Evolutionary conservation across 495 filamentous ascomycete species (phyloP).

Genomic region (Hypomontagnella monticulosa): DNA sequence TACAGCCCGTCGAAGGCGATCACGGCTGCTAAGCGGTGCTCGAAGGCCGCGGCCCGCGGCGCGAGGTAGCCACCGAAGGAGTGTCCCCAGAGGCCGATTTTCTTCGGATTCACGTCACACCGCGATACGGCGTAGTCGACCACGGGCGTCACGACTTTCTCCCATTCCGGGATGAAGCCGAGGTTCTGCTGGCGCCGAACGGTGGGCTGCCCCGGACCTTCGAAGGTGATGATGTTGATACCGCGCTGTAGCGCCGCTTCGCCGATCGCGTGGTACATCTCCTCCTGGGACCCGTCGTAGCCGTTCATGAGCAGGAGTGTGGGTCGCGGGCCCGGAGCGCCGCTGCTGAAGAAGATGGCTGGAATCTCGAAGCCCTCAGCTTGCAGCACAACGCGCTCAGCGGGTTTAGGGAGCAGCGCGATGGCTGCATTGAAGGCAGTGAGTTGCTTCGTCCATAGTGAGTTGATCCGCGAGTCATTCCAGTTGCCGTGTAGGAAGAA

Average conservation of each 20-base stretch:
- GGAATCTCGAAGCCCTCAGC: conserved; percentile 47
- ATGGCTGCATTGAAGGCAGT: conserved; percentile 69
- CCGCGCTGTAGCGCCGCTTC: conserved; percentile 52
- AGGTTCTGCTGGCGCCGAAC: conserved; percentile 55
- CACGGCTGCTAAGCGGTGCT: conserved; percentile 54
- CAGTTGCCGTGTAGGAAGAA: conserved; percentile 57
- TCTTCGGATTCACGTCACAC: conserved; percentile 40
- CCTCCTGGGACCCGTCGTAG: conserved; percentile 59
- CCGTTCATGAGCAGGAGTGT: conserved; percentile 53
- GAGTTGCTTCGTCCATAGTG: conserved; percentile 75
- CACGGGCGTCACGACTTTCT: conserved; percentile 55
- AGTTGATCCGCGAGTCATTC: conserved; percentile 55
- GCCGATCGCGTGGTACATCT: conserved; percentile 51
- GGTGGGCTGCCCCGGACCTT: conserved; percentile 61
- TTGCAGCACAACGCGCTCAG: conserved; percentile 46
- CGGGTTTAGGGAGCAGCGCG: conserved; percentile 50
- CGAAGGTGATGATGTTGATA: conserved; percentile 59
- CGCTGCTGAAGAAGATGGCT: conserved; percentile 44
- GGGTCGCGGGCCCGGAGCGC: conserved; percentile 33
- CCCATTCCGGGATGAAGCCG: conserved; percentile 62
- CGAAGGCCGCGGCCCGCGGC: conserved; percentile 54
- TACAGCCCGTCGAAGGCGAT: conserved; percentile 53
- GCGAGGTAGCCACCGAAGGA: conserved; percentile 54
- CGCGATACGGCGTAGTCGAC: conserved; percentile 52
- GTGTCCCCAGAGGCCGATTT: conserved; percentile 48